Base-by-base conservation (phyloP, 2,329 filamentous ascomycete species). In the Paecilomyces sp. region DNA sequence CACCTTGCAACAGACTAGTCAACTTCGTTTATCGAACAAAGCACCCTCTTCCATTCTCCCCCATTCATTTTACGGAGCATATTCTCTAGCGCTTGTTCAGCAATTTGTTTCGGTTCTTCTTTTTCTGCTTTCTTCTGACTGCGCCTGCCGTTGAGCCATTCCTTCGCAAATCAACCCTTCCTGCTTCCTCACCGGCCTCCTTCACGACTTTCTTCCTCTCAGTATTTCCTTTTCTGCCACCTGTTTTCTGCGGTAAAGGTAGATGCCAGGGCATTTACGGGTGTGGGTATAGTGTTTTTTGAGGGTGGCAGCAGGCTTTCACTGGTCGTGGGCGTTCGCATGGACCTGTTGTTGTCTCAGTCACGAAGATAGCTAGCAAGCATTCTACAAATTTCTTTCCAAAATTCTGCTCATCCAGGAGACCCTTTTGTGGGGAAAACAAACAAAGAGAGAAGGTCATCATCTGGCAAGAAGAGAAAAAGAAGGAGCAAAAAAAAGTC, bases 341-440 rank as follows among this genome's bases (percentile, higher is more conserved):
- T 70, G 66, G 64, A 67, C 68, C 63, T 75, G 65, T 72, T 71
- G 67, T 73, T 73, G 67, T 72, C 67, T 73, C 69, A 67, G 68
- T 73, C 72, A 69, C 71, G 65, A 72, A 74, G 67, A 72, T 77
- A 77, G 75, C 74, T 77, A 77, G 74, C 73, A 76, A 77, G 69
- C 73, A 76, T 77, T 76, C 65, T 73, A 76, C 72, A 75, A 74
- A 66, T 72, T 74, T 64, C 68, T 63, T 69, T 68, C 72, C 67
- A 68, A 70, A 70, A 67, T 71, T 67, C 68, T 68, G 69, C 66
- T 67, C 61, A 65, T 68, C 64, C 68, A 69, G 64, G 67, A 67
- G 66, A 65, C 60, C 59, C 58, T 62, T 63, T 56, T 64, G 66
- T 58, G 61, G 64, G 63, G 62, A 60, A 65, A 67, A 65, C 59